Conservation (phyloP, 225 moss, liverwort and hornwort species). For the Marchantia polymorpha region DNA sequence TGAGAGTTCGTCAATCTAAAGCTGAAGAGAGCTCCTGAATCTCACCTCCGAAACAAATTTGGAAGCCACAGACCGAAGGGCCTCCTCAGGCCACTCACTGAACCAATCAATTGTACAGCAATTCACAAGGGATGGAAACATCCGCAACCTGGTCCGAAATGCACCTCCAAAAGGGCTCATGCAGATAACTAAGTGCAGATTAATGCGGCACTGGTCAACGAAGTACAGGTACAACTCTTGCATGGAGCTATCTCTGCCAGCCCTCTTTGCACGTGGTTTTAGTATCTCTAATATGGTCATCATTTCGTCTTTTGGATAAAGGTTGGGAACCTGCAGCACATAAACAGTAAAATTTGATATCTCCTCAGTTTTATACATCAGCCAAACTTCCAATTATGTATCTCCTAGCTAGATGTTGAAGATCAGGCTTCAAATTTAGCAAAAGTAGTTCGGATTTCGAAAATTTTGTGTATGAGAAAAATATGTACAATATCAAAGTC, state of each 20-base stretch:
- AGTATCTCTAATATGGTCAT: slow-evolving; percentile 58
- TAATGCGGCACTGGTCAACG: slow-evolving; percentile 72
- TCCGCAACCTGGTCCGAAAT: slow-evolving; percentile 68
- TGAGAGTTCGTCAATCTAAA: neutral
- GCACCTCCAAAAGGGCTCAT: slow-evolving; percentile 87
- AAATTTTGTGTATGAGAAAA: too few relatives aligned
- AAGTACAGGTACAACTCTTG: slow-evolving; percentile 70
- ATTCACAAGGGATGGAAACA: slow-evolving; percentile 87
- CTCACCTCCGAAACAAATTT: slow-evolving; percentile 59
- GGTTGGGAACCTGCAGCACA: slow-evolving; percentile 59
- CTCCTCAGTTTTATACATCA: too few relatives aligned
- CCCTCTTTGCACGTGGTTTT: slow-evolving; percentile 63
- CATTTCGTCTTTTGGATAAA: slow-evolving; percentile 69
- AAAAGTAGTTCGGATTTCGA: neutral
- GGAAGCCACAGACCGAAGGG: slow-evolving; percentile 64
- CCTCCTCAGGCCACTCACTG: slow-evolving; percentile 81
- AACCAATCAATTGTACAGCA: slow-evolving; percentile 88
- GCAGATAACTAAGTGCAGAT: slow-evolving; percentile 83
- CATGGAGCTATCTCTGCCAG: slow-evolving; percentile 60
- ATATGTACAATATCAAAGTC: neutral
- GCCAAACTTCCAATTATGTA: neutral
- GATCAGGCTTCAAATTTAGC: neutral
- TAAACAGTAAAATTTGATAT: neutral
- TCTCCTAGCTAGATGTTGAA: neutral
- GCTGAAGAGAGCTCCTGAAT: neutral